A percentile compares a stretch with the other conserved stretches of the same genome.
phyloP scores from a whole-genome alignment of 495 filamentous ascomycete genomes.

The Aspergillus avenaceus region DNA sequence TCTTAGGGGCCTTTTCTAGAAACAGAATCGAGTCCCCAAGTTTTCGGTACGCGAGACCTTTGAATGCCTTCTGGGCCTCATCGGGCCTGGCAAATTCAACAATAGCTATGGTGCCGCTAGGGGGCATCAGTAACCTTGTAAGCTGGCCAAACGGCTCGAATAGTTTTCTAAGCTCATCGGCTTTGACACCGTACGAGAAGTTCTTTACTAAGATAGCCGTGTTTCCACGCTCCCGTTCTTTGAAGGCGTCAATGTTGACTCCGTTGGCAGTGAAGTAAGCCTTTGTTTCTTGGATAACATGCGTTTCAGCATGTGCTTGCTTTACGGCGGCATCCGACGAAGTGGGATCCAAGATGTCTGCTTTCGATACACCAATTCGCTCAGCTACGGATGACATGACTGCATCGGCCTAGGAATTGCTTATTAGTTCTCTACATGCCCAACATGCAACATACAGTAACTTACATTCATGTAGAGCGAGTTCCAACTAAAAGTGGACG shows the following conservation, averaged over 20 bases:
- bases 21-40: conserved; percentile 90
- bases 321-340: conserved; percentile 90
- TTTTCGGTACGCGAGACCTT: conserved; percentile 76
- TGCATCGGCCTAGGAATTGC: conserved; percentile 62
- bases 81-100: conserved; percentile 76
- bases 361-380: conserved; percentile 81
- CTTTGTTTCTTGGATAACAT: conserved; percentile 94
- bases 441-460: conserved; percentile 1
- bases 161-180: conserved; percentile 46
- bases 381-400: conserved; percentile 88
- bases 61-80: conserved; percentile 77
- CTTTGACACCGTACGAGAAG: conserved; percentile 75
- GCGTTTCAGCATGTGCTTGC: conserved; percentile 94
- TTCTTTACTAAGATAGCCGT: conserved; percentile 92
- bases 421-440: conserved; percentile 19
- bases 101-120: conserved; percentile 87
- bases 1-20: conserved; percentile 87
- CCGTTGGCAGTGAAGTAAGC: conserved; percentile 81
- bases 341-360: conserved; percentile 88
- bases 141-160: conserved; percentile 61
- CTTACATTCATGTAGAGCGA: conserved; percentile 92
- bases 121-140: conserved; percentile 80
- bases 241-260: conserved; percentile 88
- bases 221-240: conserved; percentile 74
- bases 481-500: conserved; percentile 90